Evolutionary conservation across 2,329 filamentous ascomycete species (phyloP).

Genomic region (Fusarium continuum): DNA sequence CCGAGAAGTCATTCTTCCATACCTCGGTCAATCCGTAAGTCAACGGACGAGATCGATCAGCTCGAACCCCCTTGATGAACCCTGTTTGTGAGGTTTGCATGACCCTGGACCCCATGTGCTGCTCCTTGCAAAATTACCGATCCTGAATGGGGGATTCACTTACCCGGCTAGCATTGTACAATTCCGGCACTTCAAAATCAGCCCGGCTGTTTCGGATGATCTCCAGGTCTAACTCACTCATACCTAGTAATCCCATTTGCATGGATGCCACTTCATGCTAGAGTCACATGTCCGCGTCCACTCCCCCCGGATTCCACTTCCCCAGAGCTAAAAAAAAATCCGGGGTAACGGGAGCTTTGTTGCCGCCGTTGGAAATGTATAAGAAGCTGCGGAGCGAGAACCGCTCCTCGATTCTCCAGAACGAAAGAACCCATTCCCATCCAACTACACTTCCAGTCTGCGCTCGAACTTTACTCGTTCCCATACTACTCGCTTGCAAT

Average conservation of each 20-base stretch:
- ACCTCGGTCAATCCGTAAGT: no score
- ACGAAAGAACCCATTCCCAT: no score
- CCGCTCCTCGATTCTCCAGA: no score
- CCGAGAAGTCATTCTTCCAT: no score
- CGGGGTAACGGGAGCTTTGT: constrained; percentile 7
- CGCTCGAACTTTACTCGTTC: not conserved
- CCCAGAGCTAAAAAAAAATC: not conserved
- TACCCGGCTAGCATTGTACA: not conserved
- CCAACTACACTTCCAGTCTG: no score
- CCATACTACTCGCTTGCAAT: not conserved
- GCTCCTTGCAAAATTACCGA: no score
- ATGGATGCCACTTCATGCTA: not conserved
- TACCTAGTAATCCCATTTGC: not conserved
- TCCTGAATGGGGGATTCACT: not conserved
- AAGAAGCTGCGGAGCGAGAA: not conserved
- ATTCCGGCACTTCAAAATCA: not conserved
- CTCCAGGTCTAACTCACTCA: not conserved
- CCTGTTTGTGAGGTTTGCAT: no score
- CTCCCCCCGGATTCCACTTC: not conserved
- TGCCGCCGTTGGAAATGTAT: not conserved
- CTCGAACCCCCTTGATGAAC: no score
- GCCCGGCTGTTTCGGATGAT: not conserved
- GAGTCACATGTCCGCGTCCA: not conserved
- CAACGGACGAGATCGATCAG: no score
- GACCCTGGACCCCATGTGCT: no score